Conservation (phyloP, 2,329 filamentous ascomycete species). For the Blastomyces parvus region DNA sequence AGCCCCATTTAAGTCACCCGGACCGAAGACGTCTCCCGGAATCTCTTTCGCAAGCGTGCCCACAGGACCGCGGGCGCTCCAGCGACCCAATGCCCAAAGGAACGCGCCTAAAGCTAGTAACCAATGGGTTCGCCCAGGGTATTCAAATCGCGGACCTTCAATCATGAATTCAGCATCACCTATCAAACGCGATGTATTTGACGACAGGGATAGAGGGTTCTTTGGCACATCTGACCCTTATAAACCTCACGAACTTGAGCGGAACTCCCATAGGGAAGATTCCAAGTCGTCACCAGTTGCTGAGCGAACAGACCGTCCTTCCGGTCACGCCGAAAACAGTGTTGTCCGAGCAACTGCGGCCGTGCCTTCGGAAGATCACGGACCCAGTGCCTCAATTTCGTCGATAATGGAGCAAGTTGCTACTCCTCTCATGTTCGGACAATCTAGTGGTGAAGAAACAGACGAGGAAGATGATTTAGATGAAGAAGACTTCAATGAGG, state of each 20-base stretch:
- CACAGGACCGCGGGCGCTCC: slow-evolving; percentile 34
- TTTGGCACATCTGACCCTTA: not conserved
- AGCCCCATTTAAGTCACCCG: slow-evolving; percentile 10
- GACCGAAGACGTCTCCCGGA: slow-evolving; percentile 30
- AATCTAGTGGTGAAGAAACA: slow-evolving; percentile 33
- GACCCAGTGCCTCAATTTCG: not conserved
- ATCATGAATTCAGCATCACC: slow-evolving; percentile 13
- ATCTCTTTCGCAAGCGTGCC: slow-evolving; percentile 31
- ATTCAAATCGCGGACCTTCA: slow-evolving; percentile 15
- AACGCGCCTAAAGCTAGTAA: slow-evolving; percentile 29
- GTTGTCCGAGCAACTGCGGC: not conserved
- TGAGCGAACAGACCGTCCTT: not conserved
- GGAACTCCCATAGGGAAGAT: not conserved
- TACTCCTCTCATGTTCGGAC: slow-evolving; percentile 24
- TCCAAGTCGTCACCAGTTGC: not conserved
- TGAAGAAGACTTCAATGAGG: slow-evolving; percentile 39
- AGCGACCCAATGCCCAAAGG: slow-evolving; percentile 25
- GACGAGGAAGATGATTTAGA: slow-evolving; percentile 40
- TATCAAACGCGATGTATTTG: slow-evolving; percentile 26
- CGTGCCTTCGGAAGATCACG: not conserved
- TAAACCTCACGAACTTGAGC: slow-evolving; percentile 1
- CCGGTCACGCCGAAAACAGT: not conserved
- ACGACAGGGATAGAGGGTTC: slow-evolving; percentile 20
- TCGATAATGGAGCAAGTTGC: slow-evolving; percentile 11
- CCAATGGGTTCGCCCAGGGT: slow-evolving; percentile 33